phyloP scores from a whole-genome alignment of 352 stramenopile genomes.

The Thalassiosira livingstoniorum region DNA sequence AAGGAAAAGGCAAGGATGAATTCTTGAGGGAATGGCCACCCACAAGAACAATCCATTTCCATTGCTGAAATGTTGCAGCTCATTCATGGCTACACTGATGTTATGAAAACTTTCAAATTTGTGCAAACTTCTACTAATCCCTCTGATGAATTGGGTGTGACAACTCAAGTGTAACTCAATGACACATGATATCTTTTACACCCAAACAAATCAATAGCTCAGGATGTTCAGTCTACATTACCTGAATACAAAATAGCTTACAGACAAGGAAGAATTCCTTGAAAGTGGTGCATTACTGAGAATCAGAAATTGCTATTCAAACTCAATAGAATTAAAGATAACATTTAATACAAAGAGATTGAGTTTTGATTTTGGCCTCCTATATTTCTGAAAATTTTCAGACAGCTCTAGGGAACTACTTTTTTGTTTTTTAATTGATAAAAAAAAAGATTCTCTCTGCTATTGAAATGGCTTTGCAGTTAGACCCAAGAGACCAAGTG shows the following conservation, averaged over 20 bases:
- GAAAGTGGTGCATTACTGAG: background rate
- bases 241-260: background rate
- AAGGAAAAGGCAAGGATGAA: slow-evolving; percentile 35
- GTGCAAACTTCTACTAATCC: slow-evolving; percentile 14
- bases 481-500: slow-evolving; percentile 5
- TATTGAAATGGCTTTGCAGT: background rate
- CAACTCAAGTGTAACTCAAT: too few relatives aligned
- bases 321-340: background rate
- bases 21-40: background rate
- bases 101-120: slow-evolving; percentile 34
- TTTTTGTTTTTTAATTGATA: slow-evolving; percentile 17
- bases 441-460: background rate
- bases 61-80: slow-evolving; percentile 24
- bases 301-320: background rate
- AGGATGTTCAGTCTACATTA: background rate
- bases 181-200: too few relatives aligned
- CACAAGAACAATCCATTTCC: background rate
- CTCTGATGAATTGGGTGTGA: slow-evolving; percentile 5
- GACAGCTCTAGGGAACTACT: slow-evolving; percentile 13
- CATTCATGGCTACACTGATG: too few relatives aligned
- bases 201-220: background rate
- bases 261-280: background rate
- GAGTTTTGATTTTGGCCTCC: slow-evolving; percentile 18
- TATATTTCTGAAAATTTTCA: slow-evolving; percentile 6
- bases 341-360: slow-evolving; percentile 6